A percentile compares a stretch with the other conserved stretches of the same genome.
Conservation (phyloP, 1,284 basidiomycete species). For the Papiliotrema flavescens region DNA sequence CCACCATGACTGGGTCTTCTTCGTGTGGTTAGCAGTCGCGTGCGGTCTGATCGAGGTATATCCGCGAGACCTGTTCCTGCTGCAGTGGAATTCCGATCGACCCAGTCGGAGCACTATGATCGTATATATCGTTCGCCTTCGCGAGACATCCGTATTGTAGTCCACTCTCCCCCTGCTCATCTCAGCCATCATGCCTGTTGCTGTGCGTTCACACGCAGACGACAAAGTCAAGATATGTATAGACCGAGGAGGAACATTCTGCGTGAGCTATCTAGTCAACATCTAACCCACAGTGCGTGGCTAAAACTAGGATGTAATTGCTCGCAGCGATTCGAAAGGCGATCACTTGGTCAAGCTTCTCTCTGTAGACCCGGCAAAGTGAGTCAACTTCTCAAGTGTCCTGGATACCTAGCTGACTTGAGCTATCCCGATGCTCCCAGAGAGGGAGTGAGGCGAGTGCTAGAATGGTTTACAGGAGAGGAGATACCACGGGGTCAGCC, state of each 20-base stretch:
- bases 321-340: slow-evolving; percentile 11
- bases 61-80: background rate
- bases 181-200: background rate
- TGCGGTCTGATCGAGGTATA: background rate
- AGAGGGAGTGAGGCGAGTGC: slow-evolving; percentile 50
- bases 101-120: background rate
- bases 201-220: background rate
- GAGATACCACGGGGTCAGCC: slow-evolving; percentile 43
- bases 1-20: background rate
- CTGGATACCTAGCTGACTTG: background rate
- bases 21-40: background rate
- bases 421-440: slow-evolving; percentile 51
- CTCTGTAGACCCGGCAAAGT: slow-evolving; percentile 11
- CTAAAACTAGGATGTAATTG: slow-evolving; percentile 9
- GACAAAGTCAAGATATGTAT: slow-evolving; percentile 14
- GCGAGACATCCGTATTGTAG: background rate
- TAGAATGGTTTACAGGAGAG: slow-evolving; percentile 38
- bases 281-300: background rate
- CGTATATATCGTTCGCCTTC: background rate
- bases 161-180: background rate
- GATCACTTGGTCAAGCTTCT: slow-evolving; percentile 13
- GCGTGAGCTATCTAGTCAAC: background rate
- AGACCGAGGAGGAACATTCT: slow-evolving; percentile 16
- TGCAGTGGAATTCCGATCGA: background rate
- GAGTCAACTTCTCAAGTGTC: background rate